Evolutionary conservation across 805 yeast genomes (phyloP).

Genomic region (Yarrowia osloensis): DNA sequence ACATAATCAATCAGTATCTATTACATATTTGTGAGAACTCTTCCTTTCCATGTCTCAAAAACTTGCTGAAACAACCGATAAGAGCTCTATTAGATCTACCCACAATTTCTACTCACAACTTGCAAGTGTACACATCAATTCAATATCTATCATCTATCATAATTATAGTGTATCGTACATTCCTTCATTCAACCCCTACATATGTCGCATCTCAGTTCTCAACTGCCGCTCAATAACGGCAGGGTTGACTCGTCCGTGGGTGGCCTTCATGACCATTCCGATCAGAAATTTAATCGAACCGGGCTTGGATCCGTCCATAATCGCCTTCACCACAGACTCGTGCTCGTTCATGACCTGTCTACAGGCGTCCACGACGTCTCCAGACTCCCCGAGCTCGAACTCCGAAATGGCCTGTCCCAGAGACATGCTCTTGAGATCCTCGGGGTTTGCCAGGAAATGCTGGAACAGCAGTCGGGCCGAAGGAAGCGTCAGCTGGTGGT

Average conservation of each 20-base stretch:
- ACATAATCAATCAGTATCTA: too few species aligned
- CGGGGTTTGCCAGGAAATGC: slow-evolving; percentile 57
- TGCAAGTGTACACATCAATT: too few species aligned
- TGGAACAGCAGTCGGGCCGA: slow-evolving; percentile 67
- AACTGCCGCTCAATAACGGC: slow-evolving; percentile 31
- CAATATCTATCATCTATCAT: not conserved
- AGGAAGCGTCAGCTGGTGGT: slow-evolving; percentile 56
- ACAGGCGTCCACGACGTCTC: slow-evolving; percentile 48
- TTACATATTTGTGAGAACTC: too few species aligned
- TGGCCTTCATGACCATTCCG: slow-evolving; percentile 80
- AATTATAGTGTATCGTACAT: not conserved
- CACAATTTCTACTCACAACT: too few species aligned
- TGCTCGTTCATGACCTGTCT: slow-evolving; percentile 49
- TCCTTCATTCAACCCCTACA: too few species aligned
- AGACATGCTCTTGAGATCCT: slow-evolving; percentile 41
- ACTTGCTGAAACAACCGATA: too few species aligned
- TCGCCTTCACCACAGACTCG: slow-evolving; percentile 57
- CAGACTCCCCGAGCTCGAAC: slow-evolving; percentile 42
- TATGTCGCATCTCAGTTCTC: not conserved
- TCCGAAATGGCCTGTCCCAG: slow-evolving; percentile 54
- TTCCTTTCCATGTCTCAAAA: too few species aligned
- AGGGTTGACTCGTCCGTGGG: slow-evolving; percentile 62
- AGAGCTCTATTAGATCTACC: too few species aligned
- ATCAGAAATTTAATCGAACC: slow-evolving; percentile 73
- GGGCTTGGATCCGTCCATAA: slow-evolving; percentile 58